Conservation (phyloP, 2,329 filamentous ascomycete species). For the Fusarium gaditjirri region DNA sequence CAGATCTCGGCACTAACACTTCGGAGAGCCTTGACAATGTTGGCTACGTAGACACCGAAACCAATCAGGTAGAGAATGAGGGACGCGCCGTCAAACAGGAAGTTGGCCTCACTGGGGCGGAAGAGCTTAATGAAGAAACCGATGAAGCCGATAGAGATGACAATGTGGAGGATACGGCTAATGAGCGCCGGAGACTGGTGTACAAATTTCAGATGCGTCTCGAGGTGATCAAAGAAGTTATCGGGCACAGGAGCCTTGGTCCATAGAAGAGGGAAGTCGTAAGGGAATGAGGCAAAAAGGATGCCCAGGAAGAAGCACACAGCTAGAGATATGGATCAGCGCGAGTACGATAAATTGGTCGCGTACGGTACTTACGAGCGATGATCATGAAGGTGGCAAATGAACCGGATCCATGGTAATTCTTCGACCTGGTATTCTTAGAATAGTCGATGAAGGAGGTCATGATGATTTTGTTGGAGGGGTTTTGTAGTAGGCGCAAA, state of each 20-base stretch:
- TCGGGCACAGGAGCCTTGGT: slow-evolving; percentile 72
- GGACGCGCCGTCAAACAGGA: slow-evolving; percentile 90
- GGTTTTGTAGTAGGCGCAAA: slow-evolving; percentile 17
- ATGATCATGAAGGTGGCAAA: slow-evolving; percentile 98
- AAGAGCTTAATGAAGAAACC: slow-evolving; percentile 96
- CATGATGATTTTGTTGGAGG: slow-evolving; percentile 43
- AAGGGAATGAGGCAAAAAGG: slow-evolving; percentile 95
- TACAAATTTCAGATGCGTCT: slow-evolving; percentile 89
- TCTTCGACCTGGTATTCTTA: slow-evolving; percentile 66
- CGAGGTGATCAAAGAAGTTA: slow-evolving; percentile 83
- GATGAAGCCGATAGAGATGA: slow-evolving; percentile 85
- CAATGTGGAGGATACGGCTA: slow-evolving; percentile 91
- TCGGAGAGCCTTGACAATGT: slow-evolving; percentile 94
- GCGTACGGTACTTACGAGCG: slow-evolving; percentile 75
- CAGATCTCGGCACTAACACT: slow-evolving; percentile 80
- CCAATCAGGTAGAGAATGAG: slow-evolving; percentile 87
- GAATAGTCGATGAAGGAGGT: slow-evolving; percentile 61
- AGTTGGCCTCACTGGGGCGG: slow-evolving; percentile 91
- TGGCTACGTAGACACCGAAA: slow-evolving; percentile 91
- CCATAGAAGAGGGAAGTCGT: slow-evolving; percentile 92
- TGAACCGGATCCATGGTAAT: slow-evolving; percentile 71
- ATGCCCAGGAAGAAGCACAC: slow-evolving; percentile 98
- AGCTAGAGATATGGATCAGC: slow-evolving; percentile 58
- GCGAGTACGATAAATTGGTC: background rate
- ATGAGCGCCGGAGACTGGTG: slow-evolving; percentile 93